A percentile compares a stretch with the other conserved stretches of the same genome.
Conservation (phyloP, 139 green algal genomes). For the Picochlorum sp. region DNA sequence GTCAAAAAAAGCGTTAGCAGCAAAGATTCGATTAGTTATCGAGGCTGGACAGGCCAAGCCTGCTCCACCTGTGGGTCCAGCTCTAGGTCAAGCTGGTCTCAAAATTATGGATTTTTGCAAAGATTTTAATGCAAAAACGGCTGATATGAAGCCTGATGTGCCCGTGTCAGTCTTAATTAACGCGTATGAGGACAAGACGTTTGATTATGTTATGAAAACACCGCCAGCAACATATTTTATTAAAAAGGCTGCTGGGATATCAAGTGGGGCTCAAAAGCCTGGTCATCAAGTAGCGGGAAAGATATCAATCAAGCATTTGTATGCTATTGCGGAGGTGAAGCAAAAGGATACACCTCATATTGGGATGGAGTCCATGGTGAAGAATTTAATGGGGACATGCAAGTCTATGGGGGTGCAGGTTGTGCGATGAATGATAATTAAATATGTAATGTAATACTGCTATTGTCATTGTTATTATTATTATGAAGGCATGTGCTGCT, state of each 20-base stretch:
- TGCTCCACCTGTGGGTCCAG: constrained; percentile 84
- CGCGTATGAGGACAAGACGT: constrained; percentile 81
- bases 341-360: constrained; percentile 62
- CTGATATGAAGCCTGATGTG: constrained; percentile 48
- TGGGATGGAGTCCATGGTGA: constrained; percentile 60
- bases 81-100: constrained; percentile 88
- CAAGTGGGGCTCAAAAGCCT: constrained; percentile 49
- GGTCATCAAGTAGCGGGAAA: constrained; percentile 66
- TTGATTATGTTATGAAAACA: constrained; percentile 73
- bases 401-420: constrained; percentile 86
- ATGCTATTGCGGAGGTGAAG: constrained; percentile 87
- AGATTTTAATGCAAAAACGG: constrained; percentile 95
- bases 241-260: constrained; percentile 68
- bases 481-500: constrained; percentile 43
- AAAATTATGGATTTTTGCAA: constrained; percentile 99
- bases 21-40: constrained; percentile 83
- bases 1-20: constrained; percentile 44
- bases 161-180: constrained; percentile 58
- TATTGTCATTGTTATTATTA: constrained; percentile 9
- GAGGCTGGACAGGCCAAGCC: constrained; percentile 90
- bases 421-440: constrained; percentile 24
- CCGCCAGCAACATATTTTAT: constrained; percentile 83
- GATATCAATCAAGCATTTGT: constrained; percentile 87
- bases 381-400: constrained; percentile 68
- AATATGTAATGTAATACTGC: not conserved